Base-by-base conservation (phyloP, 352 stramenopile species). In the Globisporangium solare region DNA sequence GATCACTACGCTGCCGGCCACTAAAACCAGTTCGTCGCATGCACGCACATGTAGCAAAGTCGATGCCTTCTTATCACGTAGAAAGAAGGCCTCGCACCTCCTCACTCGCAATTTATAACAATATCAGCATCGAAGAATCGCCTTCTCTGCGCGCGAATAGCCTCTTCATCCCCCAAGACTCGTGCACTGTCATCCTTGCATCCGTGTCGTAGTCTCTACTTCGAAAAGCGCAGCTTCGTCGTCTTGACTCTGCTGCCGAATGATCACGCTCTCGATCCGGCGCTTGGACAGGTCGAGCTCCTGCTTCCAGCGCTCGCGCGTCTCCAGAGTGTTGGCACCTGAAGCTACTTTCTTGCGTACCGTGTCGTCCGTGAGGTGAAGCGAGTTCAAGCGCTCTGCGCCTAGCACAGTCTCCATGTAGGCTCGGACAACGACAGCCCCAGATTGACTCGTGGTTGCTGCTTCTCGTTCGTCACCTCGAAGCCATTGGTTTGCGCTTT, bases 1-100 rank as follows among this genome's bases (percentile, higher is more conserved):
- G 86, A 97, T 22, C 74, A 94, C 61, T 98, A 98, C 66, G 37
- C 75, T 14, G 52, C 37, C 20, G 73, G 71, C 18, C 73, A 83
- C 64, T 85, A 73, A n/a, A n/a, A 61, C 17, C 32, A 39, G 27
- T 35, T 35, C 4, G 27, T 35, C 27, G 27, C 27, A 35, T 35
- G 27, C 27, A 35, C 10, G 27, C 27, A 35, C 10, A 35, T 35
- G 27, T 35, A 35, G 27, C 27, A 35, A 35, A 10, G 27, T 8
- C 7, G 27, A 35, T 35, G 27, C 27, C 5, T 35, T 35, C 27
- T 35, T 8, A 35, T 35, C 27, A 35, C 27, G 6, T 35, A 35
- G 27, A 35, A 35, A 35, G 27, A 35, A n/a, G n/a, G 6, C 27
- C 10, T 35, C 10, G 2, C 27, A 35, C 27, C 27, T 35, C 27